phyloP scores from a whole-genome alignment of 352 stramenopile genomes.

The Globisporangium okanoganense region DNA sequence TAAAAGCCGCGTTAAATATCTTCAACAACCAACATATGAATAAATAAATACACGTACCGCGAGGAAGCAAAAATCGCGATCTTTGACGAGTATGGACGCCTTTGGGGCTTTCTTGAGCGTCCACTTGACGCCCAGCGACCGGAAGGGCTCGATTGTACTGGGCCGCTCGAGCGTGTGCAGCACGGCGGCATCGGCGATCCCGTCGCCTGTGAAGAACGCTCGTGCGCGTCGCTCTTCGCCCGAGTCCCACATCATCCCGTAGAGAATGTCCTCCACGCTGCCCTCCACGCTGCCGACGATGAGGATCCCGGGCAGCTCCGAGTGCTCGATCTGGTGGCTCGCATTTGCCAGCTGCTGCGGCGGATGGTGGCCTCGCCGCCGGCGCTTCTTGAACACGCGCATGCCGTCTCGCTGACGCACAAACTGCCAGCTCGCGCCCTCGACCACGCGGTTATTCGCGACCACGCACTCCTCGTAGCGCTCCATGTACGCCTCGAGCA shows the following conservation, averaged over 20 bases:
- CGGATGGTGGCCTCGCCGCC: not conserved
- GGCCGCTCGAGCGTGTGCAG: conserved; percentile 35
- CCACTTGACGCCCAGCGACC: conserved; percentile 47
- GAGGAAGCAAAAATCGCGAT: conserved; percentile 53
- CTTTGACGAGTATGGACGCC: conserved; percentile 34
- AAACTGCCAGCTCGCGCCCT: conserved; percentile 34
- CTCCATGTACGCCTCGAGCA: conserved; percentile 45
- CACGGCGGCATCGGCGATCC: conserved; percentile 36
- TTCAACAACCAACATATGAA: too few relatives aligned
- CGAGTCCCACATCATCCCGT: conserved; percentile 40
- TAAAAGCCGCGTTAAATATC: too few relatives aligned
- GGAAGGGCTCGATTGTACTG: conserved; percentile 28
- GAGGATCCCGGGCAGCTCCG: conserved; percentile 28
- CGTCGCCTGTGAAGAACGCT: conserved; percentile 34
- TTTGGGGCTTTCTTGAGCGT: conserved; percentile 32
- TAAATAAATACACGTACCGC: conserved; percentile 20
- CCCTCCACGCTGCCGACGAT: conserved; percentile 36
- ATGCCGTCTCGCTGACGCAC: conserved; percentile 45
- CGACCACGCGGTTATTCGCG: conserved; percentile 16
- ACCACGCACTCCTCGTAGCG: conserved; percentile 43
- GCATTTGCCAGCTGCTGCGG: conserved; percentile 10
- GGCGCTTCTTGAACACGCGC: conserved; percentile 39
- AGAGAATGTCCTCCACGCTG: conserved; percentile 39
- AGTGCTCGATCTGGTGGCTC: conserved; percentile 9
- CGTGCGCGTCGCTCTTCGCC: conserved; percentile 24